Percentiles rank a stretch among this genome's conserved stretches.
Evolutionary conservation across 257 asterid species (phyloP).

Genomic region (Gynochthodes officinalis): DNA sequence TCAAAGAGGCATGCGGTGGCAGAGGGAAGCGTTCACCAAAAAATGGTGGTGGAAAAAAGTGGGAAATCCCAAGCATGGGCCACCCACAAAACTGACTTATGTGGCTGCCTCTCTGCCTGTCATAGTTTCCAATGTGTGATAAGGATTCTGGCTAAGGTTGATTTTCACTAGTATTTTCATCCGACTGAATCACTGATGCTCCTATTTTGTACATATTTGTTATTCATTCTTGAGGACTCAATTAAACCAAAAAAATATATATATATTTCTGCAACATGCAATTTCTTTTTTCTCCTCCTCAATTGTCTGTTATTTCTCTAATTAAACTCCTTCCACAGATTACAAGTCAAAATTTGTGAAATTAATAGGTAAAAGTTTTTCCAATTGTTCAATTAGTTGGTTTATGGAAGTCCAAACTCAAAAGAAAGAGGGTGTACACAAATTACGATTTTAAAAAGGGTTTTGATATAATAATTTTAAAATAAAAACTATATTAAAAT

Average conservation of each 20-base stretch:
- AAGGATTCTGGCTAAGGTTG: slow-evolving; percentile 44
- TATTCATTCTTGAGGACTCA: neutral
- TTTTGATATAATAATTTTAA: too few relatives aligned
- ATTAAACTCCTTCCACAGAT: neutral
- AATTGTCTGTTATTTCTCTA: too few relatives aligned
- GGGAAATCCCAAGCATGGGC: slow-evolving; percentile 33
- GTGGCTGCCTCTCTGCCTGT: slow-evolving; percentile 65
- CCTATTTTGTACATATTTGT: neutral
- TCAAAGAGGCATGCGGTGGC: slow-evolving; percentile 20
- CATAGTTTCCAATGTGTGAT: slow-evolving; percentile 48
- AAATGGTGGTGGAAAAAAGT: slow-evolving; percentile 21
- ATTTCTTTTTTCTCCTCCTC: neutral
- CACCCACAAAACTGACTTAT: slow-evolving; percentile 32
- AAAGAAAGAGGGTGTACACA: too few relatives aligned
- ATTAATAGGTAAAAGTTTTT: too few relatives aligned
- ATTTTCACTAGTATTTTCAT: neutral
- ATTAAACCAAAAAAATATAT: neutral
- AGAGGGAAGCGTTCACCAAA: slow-evolving; percentile 12
- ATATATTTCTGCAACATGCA: too few relatives aligned
- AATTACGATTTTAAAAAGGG: too few relatives aligned
- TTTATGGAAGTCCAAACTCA: too few relatives aligned
- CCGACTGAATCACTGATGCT: too few relatives aligned
- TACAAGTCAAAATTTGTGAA: too few relatives aligned
- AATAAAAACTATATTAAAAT: too few relatives aligned
- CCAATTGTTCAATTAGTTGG: too few relatives aligned